phyloP scores from a whole-genome alignment of 1,284 basidiomycete genomes.

The Stygiomarasmius scandens region DNA sequence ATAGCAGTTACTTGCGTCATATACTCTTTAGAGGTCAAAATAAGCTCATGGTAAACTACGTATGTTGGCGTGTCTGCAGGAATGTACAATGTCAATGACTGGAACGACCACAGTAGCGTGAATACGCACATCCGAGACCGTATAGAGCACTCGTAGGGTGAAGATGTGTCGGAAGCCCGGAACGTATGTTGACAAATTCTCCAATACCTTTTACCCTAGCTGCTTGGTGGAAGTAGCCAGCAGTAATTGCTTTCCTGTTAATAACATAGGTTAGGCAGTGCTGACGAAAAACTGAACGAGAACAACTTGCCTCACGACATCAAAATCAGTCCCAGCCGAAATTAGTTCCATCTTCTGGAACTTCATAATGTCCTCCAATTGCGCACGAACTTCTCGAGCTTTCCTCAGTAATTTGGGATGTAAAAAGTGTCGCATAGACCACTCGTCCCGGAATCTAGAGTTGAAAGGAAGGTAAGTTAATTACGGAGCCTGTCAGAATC shows the following conservation, averaged over 20 bases:
- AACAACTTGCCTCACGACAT: constrained; percentile 74
- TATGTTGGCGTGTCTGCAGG: constrained; percentile 88
- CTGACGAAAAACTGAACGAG: not conserved
- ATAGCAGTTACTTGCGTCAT: constrained; percentile 97
- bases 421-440: constrained; percentile 93
- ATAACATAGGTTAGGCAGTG: constrained; percentile 9
- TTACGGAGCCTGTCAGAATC: no score
- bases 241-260: constrained; percentile 91
- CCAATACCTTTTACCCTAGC: constrained; percentile 98
- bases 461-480: not conserved
- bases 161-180: constrained; percentile 90
- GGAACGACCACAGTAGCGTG: constrained; percentile 9
- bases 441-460: constrained; percentile 84
- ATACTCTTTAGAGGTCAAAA: constrained; percentile 93
- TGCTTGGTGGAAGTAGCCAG: constrained; percentile 99
- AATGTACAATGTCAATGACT: constrained; percentile 21
- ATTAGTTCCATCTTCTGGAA: constrained; percentile 93
- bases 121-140: constrained; percentile 85
- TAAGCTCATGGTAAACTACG: constrained; percentile 95
- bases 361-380: constrained; percentile 99
- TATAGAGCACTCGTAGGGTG: constrained; percentile 98
- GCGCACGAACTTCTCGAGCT: constrained; percentile 93
- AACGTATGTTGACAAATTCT: constrained; percentile 96
- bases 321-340: constrained; percentile 94
- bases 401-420: constrained; percentile 96